A percentile compares a stretch with the other conserved stretches of the same genome.
Evolutionary conservation across 1,284 basidiomycete genomes (phyloP).

Genomic region (Farysia itapuensis): DNA sequence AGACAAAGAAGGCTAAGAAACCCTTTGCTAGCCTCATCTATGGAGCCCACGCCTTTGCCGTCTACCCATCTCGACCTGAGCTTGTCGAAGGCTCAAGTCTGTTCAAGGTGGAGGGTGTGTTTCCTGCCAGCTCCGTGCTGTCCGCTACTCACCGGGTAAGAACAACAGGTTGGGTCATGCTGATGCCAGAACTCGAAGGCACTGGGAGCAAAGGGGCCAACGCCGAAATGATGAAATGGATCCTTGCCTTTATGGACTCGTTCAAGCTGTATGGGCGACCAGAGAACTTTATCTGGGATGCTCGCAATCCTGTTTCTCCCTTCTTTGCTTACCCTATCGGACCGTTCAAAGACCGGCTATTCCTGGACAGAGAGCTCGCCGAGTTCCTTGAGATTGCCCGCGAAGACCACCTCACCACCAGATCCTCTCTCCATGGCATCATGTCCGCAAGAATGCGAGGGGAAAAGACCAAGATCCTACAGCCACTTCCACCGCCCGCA

Average conservation of each 20-base stretch:
- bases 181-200: conserved; percentile 59
- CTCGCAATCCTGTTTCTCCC: conserved; percentile 62
- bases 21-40: conserved; percentile 55
- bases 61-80: conserved; percentile 57
- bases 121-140: conserved; percentile 40
- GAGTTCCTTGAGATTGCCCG: conserved; percentile 77
- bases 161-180: conserved; percentile 60
- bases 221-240: conserved; percentile 90
- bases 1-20: conserved; percentile 54
- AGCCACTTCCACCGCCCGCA: conserved; percentile 47
- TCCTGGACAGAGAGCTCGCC: conserved; percentile 82
- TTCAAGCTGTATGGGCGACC: conserved; percentile 58
- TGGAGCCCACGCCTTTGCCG: conserved; percentile 53
- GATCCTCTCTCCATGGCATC: conserved; percentile 51
- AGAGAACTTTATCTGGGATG: conserved; percentile 50
- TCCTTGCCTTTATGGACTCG: conserved; percentile 67
- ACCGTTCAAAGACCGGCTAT: conserved; percentile 67
- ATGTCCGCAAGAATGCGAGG: conserved; percentile 58
- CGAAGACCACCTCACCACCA: conserved; percentile 62
- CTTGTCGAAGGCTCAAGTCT: conserved; percentile 56
- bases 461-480: conserved; percentile 54
- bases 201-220: conserved; percentile 71
- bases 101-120: conserved; percentile 57
- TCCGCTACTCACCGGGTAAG: conserved; percentile 67
- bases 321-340: conserved; percentile 61